These are phyloP conservation scores for Yarrowia galli DNA, from an alignment of 1,139 yeast species.

Conservation along the genomic window DNA sequence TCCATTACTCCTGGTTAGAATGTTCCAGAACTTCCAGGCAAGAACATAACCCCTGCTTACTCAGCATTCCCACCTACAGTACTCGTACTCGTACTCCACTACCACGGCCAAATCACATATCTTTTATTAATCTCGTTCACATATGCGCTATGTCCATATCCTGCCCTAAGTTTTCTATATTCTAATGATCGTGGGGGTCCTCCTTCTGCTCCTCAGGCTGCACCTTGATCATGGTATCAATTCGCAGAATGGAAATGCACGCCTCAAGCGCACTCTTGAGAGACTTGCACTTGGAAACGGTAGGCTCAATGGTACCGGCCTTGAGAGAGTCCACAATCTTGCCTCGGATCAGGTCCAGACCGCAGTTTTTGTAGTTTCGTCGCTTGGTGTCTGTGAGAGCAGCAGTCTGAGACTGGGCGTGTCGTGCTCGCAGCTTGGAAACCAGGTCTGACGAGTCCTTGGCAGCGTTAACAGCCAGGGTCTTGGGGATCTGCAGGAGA, in stretches of 20 bases:
- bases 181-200: slow-evolving; percentile 56
- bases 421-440: slow-evolving; percentile 94
- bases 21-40: background rate
- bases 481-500: slow-evolving; percentile 90
- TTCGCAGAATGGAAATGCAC: slow-evolving; percentile 94
- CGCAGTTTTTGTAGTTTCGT: slow-evolving; percentile 85
- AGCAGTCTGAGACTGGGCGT: slow-evolving; percentile 92
- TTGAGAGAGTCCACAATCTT: slow-evolving; percentile 85
- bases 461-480: slow-evolving; percentile 96
- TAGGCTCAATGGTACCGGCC: slow-evolving; percentile 94
- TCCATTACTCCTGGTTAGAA: background rate
- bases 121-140: slow-evolving; percentile 19
- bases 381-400: slow-evolving; percentile 81
- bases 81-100: too few relatives aligned
- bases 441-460: slow-evolving; percentile 95
- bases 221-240: slow-evolving; percentile 97
- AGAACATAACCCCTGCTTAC: background rate
- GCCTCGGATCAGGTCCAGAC: slow-evolving; percentile 89
- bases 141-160: slow-evolving; percentile 17
- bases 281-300: slow-evolving; percentile 89
- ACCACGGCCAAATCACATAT: background rate
- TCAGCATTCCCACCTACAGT: background rate
- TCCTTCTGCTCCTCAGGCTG: slow-evolving; percentile 95
- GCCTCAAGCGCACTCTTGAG: slow-evolving; percentile 97
- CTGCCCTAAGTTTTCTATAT: slow-evolving; percentile 16